These are phyloP conservation scores for Zea luxurians DNA, from an alignment of 176 grass and related monocot genomes.

Conservation along the genomic window DNA sequence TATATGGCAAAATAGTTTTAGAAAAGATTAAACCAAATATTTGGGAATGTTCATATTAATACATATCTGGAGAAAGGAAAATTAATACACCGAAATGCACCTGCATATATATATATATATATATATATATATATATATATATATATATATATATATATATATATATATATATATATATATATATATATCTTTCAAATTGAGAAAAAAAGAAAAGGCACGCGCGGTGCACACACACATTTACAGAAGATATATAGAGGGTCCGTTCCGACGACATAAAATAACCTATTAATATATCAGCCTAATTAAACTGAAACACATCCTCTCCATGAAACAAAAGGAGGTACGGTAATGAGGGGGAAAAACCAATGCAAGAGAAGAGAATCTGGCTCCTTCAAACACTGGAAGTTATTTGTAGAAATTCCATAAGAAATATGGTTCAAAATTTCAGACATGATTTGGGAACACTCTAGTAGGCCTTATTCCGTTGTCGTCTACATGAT, in stretches of 20 bases:
- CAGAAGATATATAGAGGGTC: not conserved
- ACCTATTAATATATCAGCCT: not conserved
- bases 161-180: too few relatives aligned
- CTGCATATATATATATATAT: too few relatives aligned
- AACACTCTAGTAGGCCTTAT: too few relatives aligned
- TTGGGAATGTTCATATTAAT: too few relatives aligned
- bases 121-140: too few relatives aligned
- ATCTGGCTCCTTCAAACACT: not conserved
- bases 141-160: too few relatives aligned
- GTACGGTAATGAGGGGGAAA: too few relatives aligned
- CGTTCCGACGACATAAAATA: constrained; percentile 32
- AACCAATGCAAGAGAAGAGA: not conserved
- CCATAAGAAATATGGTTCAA: not conserved
- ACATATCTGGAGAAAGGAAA: not conserved
- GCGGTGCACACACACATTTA: not conserved
- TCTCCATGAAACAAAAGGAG: not conserved
- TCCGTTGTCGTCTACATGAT: too few relatives aligned
- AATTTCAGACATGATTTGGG: too few relatives aligned
- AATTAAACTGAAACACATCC: not conserved
- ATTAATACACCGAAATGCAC: not conserved
- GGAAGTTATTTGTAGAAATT: not conserved
- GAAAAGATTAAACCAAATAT: too few relatives aligned
- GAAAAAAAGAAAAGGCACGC: not conserved
- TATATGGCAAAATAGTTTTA: not conserved
- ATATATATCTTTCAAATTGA: not conserved